Percentiles rank a stretch among this genome's conserved stretches.
These are phyloP conservation scores for Globisporangium polare DNA, from an alignment of 352 stramenopile genomes.

Conservation along the genomic window DNA sequence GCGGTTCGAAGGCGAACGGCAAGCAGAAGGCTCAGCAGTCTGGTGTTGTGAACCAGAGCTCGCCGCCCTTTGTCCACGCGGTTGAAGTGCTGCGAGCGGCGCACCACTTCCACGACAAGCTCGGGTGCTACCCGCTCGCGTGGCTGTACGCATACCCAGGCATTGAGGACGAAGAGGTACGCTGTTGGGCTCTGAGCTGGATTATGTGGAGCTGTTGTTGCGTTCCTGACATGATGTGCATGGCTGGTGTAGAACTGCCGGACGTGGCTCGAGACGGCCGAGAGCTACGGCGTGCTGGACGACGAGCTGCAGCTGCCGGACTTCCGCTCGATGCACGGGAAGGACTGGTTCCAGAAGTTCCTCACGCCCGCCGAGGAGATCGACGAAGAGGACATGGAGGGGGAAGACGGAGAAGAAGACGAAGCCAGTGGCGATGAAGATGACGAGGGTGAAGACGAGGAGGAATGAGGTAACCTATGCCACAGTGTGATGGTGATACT, in stretches of 20 bases:
- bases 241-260: conserved; percentile 41
- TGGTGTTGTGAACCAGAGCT: conserved; percentile 6
- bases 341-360: conserved; percentile 60
- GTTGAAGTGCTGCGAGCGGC: conserved; percentile 62
- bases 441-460: background rate
- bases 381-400: conserved; percentile 9
- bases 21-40: conserved; percentile 16
- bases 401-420: background rate
- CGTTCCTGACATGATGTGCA: background rate
- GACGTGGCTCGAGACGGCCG: conserved; percentile 72
- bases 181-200: background rate
- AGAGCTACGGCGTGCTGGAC: conserved; percentile 74
- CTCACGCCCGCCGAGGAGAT: conserved; percentile 35
- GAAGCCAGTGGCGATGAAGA: background rate
- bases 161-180: conserved; percentile 59
- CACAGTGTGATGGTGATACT: background rate
- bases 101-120: conserved; percentile 82
- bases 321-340: conserved; percentile 50
- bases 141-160: conserved; percentile 50
- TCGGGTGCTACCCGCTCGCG: conserved; percentile 73
- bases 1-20: background rate
- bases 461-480: background rate
- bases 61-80: conserved; percentile 37
- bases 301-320: conserved; percentile 64
- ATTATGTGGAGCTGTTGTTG: background rate